These are phyloP conservation scores for Coemansia sp. DNA, from an alignment of 192 early-diverging fungal species.

Conservation along the genomic window DNA sequence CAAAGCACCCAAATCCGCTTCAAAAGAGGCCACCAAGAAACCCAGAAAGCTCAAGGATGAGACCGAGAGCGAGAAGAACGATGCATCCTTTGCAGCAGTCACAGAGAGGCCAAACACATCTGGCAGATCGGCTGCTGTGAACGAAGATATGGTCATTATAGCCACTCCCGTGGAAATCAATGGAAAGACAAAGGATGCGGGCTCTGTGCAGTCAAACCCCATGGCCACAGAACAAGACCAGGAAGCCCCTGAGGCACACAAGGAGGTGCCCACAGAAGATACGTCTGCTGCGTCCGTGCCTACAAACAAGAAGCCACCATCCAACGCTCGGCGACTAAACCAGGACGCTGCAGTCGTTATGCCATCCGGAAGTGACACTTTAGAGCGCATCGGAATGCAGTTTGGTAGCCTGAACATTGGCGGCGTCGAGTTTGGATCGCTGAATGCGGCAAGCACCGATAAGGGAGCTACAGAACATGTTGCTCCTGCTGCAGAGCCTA, in stretches of 20 bases:
- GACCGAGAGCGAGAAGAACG: constrained; percentile 1
- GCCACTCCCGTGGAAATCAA: constrained; percentile 8
- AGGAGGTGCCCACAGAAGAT: constrained; percentile 4
- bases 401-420: constrained; percentile 78
- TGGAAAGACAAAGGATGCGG: constrained; percentile 1
- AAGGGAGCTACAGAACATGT: constrained; percentile 24
- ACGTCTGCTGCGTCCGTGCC: not conserved
- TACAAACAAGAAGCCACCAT: constrained; percentile 28
- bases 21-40: constrained; percentile 22
- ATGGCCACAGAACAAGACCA: constrained; percentile 12
- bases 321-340: constrained; percentile 70
- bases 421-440: constrained; percentile 54
- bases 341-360: constrained; percentile 91
- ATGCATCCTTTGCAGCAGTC: constrained; percentile 1
- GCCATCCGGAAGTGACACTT: constrained; percentile 64
- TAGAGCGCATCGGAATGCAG: constrained; percentile 69
- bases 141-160: constrained; percentile 14
- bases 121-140: constrained; percentile 5
- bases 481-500: constrained; percentile 12
- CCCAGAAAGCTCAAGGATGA: constrained; percentile 24
- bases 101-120: not conserved
- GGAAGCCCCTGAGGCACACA: constrained; percentile 12
- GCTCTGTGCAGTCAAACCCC: constrained; percentile 1
- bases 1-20: constrained; percentile 31
- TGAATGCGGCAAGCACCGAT: constrained; percentile 34